phyloP scores from a whole-genome alignment of 2,329 filamentous ascomycete genomes.

The Macrophomina tecta region DNA sequence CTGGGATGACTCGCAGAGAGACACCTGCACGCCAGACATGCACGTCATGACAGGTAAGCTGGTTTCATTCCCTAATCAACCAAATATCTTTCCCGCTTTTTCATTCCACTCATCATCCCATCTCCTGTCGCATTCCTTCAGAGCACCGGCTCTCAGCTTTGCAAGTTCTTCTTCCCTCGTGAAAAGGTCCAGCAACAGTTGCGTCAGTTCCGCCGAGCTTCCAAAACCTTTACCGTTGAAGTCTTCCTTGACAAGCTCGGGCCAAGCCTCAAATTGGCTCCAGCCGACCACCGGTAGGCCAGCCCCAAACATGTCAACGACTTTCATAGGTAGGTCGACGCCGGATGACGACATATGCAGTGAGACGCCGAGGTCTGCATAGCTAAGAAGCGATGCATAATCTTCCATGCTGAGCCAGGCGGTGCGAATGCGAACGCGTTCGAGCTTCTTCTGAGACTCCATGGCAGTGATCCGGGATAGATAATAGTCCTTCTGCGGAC shows the following conservation, averaged over 20 bases:
- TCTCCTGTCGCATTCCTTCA: constrained; percentile 73
- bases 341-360: constrained; percentile 93
- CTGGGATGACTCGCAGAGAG: neutral
- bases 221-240: constrained; percentile 86
- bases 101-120: constrained; percentile 96
- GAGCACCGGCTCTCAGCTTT: constrained; percentile 70
- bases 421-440: constrained; percentile 74
- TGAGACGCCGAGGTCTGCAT: constrained; percentile 87
- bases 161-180: constrained; percentile 60
- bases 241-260: constrained; percentile 86
- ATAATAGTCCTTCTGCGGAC: constrained; percentile 81
- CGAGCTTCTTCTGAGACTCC: constrained; percentile 66
- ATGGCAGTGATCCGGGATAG: constrained; percentile 68
- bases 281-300: constrained; percentile 91
- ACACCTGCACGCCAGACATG: neutral
- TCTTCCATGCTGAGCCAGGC: constrained; percentile 85
- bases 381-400: constrained; percentile 83
- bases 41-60: constrained; percentile 3
- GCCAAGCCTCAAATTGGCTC: constrained; percentile 83
- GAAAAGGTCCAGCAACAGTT: constrained; percentile 70
- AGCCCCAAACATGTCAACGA: constrained; percentile 98
- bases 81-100: constrained; percentile 74
- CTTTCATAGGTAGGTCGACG: constrained; percentile 97
- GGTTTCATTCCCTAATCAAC: neutral
- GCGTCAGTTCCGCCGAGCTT: constrained; percentile 68